Conservation (phyloP, 257 asterid species). For the Nicotiana sylvestris region DNA sequence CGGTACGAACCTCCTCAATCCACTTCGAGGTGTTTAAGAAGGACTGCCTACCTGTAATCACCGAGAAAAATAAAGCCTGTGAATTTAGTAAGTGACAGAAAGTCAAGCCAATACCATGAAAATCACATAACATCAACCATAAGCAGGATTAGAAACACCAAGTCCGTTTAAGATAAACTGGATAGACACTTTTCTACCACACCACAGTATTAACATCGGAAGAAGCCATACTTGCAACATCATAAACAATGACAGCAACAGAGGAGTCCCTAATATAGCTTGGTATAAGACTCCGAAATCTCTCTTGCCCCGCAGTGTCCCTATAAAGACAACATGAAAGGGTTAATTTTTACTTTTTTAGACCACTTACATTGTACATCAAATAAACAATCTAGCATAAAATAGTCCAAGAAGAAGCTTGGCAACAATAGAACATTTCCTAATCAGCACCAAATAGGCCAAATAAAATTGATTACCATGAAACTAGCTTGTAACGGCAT, state of each 20-base stretch:
- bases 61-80: neutral
- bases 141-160: too few species aligned
- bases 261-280: conserved; percentile 88
- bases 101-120: too few species aligned
- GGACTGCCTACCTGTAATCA: conserved; percentile 58
- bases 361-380: neutral
- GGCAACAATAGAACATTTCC: too few species aligned
- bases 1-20: conserved; percentile 45
- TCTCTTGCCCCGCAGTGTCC: conserved; percentile 95
- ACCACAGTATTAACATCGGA: too few species aligned
- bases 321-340: conserved; percentile 26
- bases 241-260: conserved; percentile 77
- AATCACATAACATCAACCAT: too few species aligned
- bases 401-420: too few species aligned
- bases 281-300: conserved; percentile 85
- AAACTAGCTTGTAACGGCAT: too few species aligned
- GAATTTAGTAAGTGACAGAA: neutral
- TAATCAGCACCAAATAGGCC: too few species aligned
- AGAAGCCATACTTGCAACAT: conserved; percentile 61
- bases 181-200: too few species aligned
- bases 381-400: too few species aligned
- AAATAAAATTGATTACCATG: too few species aligned
- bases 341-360: neutral
- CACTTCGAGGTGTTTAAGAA: conserved; percentile 58
- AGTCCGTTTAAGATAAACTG: too few species aligned